phyloP scores from a whole-genome alignment of 495 filamentous ascomycete genomes.

The Mytilinidion resinicola region DNA sequence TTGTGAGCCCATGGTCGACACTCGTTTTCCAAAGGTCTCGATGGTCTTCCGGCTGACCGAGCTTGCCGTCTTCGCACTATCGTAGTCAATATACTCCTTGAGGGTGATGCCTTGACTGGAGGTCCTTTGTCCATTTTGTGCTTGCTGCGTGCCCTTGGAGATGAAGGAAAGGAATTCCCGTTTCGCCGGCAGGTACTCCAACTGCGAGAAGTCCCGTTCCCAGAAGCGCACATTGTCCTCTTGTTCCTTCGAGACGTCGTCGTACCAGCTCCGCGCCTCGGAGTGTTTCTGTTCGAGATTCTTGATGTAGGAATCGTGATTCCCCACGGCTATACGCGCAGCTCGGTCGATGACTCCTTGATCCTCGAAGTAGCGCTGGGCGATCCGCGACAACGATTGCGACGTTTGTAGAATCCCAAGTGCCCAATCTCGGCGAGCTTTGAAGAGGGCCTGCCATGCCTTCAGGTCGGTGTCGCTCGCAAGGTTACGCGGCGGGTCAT shows the following conservation, averaged over 20 bases:
- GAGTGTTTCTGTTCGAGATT: constrained; percentile 65
- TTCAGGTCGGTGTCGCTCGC: constrained; percentile 64
- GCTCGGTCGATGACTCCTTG: constrained; percentile 66
- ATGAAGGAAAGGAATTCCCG: constrained; percentile 52
- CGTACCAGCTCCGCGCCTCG: constrained; percentile 67
- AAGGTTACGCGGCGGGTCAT: constrained; percentile 65
- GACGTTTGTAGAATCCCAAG: constrained; percentile 59
- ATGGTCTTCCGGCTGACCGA: constrained; percentile 41
- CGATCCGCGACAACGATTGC: constrained; percentile 47
- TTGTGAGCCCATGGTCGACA: constrained; percentile 46
- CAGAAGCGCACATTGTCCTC: constrained; percentile 56
- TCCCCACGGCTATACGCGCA: constrained; percentile 70
- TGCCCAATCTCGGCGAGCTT: constrained; percentile 69
- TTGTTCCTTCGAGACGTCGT: constrained; percentile 66
- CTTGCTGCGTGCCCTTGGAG: constrained; percentile 9
- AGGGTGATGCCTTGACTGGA: constrained; percentile 42
- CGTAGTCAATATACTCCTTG: constrained; percentile 64
- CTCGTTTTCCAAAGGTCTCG: constrained; percentile 48
- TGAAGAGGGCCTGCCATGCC: constrained; percentile 78
- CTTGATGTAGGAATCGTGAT: constrained; percentile 71
- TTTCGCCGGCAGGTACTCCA: constrained; percentile 56
- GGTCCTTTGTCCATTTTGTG: constrained; percentile 12
- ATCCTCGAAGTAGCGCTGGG: constrained; percentile 53
- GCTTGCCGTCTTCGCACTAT: constrained; percentile 60
- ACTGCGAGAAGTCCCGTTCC: constrained; percentile 58